Percentiles rank a stretch among this genome's conserved stretches.
These are phyloP conservation scores for Aureobasidium sp. DNA, from an alignment of 2,329 filamentous ascomycete species.

Conservation along the genomic window DNA sequence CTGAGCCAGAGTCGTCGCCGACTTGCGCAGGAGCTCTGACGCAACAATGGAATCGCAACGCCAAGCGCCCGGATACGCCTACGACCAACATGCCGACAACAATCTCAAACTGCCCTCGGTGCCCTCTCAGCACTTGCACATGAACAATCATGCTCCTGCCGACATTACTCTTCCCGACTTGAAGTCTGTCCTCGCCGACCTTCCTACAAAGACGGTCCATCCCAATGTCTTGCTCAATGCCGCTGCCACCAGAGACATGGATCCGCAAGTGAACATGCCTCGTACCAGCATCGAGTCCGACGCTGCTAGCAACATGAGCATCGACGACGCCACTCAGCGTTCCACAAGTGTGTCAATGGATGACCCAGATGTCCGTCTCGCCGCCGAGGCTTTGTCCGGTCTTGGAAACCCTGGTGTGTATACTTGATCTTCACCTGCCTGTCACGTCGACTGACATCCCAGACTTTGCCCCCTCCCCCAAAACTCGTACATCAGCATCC, in stretches of 20 bases:
- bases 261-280: slow-evolving; percentile 25
- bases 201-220: slow-evolving; percentile 26
- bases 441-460: slow-evolving; percentile 21
- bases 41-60: slow-evolving; percentile 34
- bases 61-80: slow-evolving; percentile 41
- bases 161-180: slow-evolving; percentile 49
- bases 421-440: background rate
- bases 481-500: slow-evolving; percentile 33
- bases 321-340: slow-evolving; percentile 39
- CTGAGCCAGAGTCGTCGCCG: slow-evolving; percentile 11
- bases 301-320: slow-evolving; percentile 47
- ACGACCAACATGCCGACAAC: slow-evolving; percentile 46
- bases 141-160: slow-evolving; percentile 24
- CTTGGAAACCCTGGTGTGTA: slow-evolving; percentile 53
- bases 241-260: slow-evolving; percentile 31
- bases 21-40: slow-evolving; percentile 7
- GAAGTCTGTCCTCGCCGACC: slow-evolving; percentile 46
- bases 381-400: slow-evolving; percentile 56
- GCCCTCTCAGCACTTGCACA: slow-evolving; percentile 39
- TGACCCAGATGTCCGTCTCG: slow-evolving; percentile 53
- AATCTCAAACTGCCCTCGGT: slow-evolving; percentile 47
- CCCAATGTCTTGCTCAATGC: slow-evolving; percentile 28
- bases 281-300: slow-evolving; percentile 40
- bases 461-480: slow-evolving; percentile 49
- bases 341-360: slow-evolving; percentile 52